These are phyloP conservation scores for Zygotorulaspora florentina DNA, from an alignment of 805 yeast genomes.

Conservation along the genomic window DNA sequence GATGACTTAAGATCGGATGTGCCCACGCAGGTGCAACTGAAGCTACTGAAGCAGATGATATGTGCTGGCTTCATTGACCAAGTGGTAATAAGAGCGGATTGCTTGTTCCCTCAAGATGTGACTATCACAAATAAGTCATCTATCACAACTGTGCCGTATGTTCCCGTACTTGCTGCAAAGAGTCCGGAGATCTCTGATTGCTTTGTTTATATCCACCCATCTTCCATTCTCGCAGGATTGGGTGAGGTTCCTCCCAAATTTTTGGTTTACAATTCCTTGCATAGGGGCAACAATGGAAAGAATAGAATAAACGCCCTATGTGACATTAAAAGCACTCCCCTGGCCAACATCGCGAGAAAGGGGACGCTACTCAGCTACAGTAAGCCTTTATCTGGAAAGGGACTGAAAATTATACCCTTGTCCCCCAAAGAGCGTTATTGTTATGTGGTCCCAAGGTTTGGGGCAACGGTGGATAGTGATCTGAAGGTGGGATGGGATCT, in stretches of 20 bases:
- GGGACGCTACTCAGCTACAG: slow-evolving; percentile 78
- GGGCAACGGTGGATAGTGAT: slow-evolving; percentile 78
- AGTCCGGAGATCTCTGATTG: slow-evolving; percentile 43
- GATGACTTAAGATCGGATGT: slow-evolving; percentile 51
- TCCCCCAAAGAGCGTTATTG: slow-evolving; percentile 71
- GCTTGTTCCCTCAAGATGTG: slow-evolving; percentile 56
- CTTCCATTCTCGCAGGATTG: slow-evolving; percentile 53
- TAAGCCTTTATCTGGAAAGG: slow-evolving; percentile 80
- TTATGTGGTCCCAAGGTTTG: slow-evolving; percentile 86
- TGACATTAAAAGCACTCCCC: slow-evolving; percentile 67
- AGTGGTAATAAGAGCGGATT: slow-evolving; percentile 78
- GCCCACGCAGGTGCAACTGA: slow-evolving; percentile 66
- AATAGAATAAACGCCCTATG: slow-evolving; percentile 71
- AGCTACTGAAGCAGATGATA: slow-evolving; percentile 83
- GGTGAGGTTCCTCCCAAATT: slow-evolving; percentile 69
- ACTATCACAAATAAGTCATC: slow-evolving; percentile 53
- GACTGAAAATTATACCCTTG: slow-evolving; percentile 73
- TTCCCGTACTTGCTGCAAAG: slow-evolving; percentile 45
- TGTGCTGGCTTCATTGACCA: slow-evolving; percentile 92
- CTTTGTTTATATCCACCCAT: slow-evolving; percentile 74
- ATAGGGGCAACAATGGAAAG: slow-evolving; percentile 47
- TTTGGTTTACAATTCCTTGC: slow-evolving; percentile 67
- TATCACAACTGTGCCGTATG: slow-evolving; percentile 60
- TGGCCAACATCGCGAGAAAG: slow-evolving; percentile 70
- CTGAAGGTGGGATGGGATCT: slow-evolving; percentile 84